phyloP scores from a whole-genome alignment of 371 early-diverging fungal species.

The Apophysomyces elegans region DNA sequence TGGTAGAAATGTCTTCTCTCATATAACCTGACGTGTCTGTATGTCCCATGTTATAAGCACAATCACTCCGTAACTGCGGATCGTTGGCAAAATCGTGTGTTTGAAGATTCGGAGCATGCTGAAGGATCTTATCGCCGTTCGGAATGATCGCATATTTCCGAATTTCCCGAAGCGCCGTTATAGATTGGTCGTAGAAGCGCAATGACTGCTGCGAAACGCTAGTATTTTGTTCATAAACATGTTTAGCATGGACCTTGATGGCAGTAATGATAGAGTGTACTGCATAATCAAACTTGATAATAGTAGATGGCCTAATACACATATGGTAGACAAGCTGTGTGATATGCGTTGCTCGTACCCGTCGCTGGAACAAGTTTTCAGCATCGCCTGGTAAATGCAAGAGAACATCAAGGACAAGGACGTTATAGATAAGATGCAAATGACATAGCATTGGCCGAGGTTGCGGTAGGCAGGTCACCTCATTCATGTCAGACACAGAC shows the following conservation, averaged over 20 bases:
- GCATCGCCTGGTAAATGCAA: constrained; percentile 24
- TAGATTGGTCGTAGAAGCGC: constrained; percentile 38
- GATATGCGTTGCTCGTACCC: constrained; percentile 35
- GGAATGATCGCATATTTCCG: constrained; percentile 37
- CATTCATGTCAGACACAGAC: constrained; percentile 18
- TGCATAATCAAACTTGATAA: constrained; percentile 38
- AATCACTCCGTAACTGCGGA: not conserved
- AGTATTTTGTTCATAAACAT: constrained; percentile 28
- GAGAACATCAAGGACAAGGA: constrained; percentile 21
- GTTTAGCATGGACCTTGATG: constrained; percentile 32
- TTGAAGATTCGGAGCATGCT: constrained; percentile 17
- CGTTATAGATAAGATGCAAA: constrained; percentile 34
- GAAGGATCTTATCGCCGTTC: constrained; percentile 40
- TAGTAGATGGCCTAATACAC: constrained; percentile 29
- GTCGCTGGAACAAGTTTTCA: constrained; percentile 29
- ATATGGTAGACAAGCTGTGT: constrained; percentile 38
- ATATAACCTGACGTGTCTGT: not conserved
- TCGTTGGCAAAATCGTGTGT: not conserved
- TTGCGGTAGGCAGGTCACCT: constrained; percentile 28
- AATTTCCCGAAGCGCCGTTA: constrained; percentile 32
- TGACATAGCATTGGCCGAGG: constrained; percentile 29
- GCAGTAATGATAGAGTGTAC: constrained; percentile 31
- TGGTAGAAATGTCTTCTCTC: not conserved
- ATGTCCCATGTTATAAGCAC: not conserved
- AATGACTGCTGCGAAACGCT: constrained; percentile 35